Evolutionary conservation across 305 asterid species (phyloP), one percentile per base, ranked within the genome.

Genomic region (Fraxinus velutina): DNA sequence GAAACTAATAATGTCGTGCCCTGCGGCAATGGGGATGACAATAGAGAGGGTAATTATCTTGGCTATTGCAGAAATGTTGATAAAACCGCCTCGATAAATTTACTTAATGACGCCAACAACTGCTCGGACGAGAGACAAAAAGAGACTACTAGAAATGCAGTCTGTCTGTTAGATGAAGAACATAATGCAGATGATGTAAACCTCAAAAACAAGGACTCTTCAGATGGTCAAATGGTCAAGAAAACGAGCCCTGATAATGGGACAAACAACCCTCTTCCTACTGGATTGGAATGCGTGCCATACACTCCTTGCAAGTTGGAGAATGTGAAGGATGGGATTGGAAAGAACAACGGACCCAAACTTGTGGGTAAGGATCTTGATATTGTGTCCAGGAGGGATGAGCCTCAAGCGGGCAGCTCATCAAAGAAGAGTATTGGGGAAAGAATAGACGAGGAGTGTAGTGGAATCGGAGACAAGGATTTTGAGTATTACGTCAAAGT

Each of bases 291-390:
- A 50, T 89, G 92, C 8, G 88, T 89, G 6, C 97, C 92, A 0
- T 84, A 75, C 74, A 92, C 97, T 7, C 99, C 98, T n/a, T 87
- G 90, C 90, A 91, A 90, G 86, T 86, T 88, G 32, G 98, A 93
- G 81, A 91, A 80, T 6, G 77, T 47, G 60, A 92, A 92, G 79
- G 92, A 88, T 1, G 90, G 83, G 7, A 78, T 34, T 1, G 89
- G 86, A 55, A 86, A 89, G 78, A 82, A 81, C 78, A 86, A 84
- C 50, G 74, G 89, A 68, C 86, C 83, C 8, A 86, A 87, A 62
- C 79, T 50, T 1, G 76, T 73, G 30, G 86, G 85, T 7, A 85
- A 87, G 80, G 89, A 82, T 8, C 78, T 78, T 1, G 93, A 80
- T 75, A 82, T 57, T 5, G 91, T 88, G 34, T 60, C 81, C 1